Conservation (phyloP, 352 stramenopile species). For the Globisporangium paroecandrum region DNA sequence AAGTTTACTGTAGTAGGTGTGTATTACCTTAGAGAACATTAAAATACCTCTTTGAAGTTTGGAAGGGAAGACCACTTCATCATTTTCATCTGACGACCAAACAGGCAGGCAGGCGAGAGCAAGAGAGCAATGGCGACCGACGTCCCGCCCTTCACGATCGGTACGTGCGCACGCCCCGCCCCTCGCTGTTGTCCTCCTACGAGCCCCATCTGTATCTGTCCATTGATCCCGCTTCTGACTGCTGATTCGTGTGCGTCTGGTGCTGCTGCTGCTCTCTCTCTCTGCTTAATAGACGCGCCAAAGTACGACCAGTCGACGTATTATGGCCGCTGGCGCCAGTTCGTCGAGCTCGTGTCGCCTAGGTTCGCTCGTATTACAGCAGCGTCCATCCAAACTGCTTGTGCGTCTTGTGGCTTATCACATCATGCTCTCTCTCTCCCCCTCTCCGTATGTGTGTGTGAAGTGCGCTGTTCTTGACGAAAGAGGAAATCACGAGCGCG, state of each 20-base stretch:
- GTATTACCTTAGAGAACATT: not conserved
- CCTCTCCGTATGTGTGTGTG: not conserved
- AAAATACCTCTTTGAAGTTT: not conserved
- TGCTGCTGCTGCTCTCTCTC: not conserved
- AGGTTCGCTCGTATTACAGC: constrained; percentile 25
- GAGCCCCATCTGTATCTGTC: not conserved
- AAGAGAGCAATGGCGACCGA: constrained; percentile 17
- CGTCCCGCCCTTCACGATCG: constrained; percentile 39
- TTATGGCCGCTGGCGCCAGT: constrained; percentile 77
- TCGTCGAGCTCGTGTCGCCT: constrained; percentile 80
- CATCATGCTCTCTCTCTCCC: not conserved
- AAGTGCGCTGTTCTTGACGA: constrained; percentile 67
- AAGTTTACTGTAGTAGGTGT: no score
- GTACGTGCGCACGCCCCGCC: constrained; percentile 10
- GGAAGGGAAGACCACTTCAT: not conserved
- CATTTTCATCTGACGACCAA: not conserved
- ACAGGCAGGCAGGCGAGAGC: not conserved
- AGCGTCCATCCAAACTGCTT: not conserved
- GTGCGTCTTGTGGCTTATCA: not conserved
- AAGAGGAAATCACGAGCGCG: constrained; percentile 59
- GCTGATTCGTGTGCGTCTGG: not conserved
- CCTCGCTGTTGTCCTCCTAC: not conserved
- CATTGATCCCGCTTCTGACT: not conserved
- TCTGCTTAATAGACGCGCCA: constrained; percentile 43
- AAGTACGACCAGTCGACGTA: constrained; percentile 87